Evolutionary conservation across 306 rosid genomes (phyloP), one percentile per base, ranked within the genome.

Genomic region (Acacia acuminata): DNA sequence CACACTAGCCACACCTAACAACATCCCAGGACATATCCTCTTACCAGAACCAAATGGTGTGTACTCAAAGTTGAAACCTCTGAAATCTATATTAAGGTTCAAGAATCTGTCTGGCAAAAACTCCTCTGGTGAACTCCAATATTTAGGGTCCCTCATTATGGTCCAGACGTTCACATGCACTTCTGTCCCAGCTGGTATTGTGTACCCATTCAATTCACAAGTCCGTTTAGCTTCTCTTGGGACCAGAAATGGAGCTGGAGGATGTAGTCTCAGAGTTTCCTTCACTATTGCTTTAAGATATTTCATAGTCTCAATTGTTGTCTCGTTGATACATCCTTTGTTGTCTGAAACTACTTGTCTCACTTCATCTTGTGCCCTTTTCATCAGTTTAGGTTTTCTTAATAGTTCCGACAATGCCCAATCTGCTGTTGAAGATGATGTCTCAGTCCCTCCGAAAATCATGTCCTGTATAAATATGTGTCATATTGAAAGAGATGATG

Each of bases 371-470:
- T 77, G 85, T 64, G 85, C 73, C 58, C 24, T 53, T 22, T 65
- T 40, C 82, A 81, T 40, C 56, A 66, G 38, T 44, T 34, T 51
- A 60, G 87, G 84, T 42, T 81, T 63, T 77, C 32, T 77, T 30
- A 71, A 30, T 45, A 80, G 24, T 67, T 80, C 84, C 5, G 84
- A 15, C 38, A 84, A 79, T 24, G 73, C 78, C 84, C 87, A 85
- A 20, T 81, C 79, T 42, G 77, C 45, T 9, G 68, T 2, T 30
- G 70, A 51, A 4, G 85, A 16, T 77, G 87, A 19, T 14, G 82
- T 61, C 43, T 84, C 84, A 40, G 71, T 67, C 16, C 79, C 87
- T 27, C 56, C 87, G 4, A 7, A 20, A 17, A 71, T 76, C 14
- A 81, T 40, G 32, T 84, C 87, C 87, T 80, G 76, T 58, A 3